Evolutionary conservation across 1,284 basidiomycete species (phyloP).

Genomic region (Fomitopsis pinicola): DNA sequence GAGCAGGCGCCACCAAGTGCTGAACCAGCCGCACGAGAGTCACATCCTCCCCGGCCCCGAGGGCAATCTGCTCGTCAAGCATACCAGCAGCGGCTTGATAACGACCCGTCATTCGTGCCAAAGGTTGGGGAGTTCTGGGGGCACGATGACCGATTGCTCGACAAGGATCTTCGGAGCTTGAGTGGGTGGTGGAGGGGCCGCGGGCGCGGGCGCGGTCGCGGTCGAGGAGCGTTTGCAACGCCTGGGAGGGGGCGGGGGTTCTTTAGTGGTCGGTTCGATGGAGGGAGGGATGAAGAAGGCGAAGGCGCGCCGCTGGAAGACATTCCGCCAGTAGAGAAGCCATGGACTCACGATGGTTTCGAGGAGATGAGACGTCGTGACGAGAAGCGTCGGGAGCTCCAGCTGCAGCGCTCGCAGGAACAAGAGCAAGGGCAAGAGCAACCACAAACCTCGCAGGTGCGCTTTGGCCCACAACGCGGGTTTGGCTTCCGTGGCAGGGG

Average conservation of each 20-base stretch:
- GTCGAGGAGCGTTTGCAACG: constrained; percentile 42
- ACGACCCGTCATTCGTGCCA: constrained; percentile 82
- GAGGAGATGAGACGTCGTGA: constrained; percentile 78
- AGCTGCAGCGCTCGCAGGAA: constrained; percentile 20
- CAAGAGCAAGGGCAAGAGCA: constrained; percentile 22
- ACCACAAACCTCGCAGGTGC: constrained; percentile 18
- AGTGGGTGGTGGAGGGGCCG: constrained; percentile 81
- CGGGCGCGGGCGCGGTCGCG: constrained; percentile 70
- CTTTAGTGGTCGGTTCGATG: constrained; percentile 18
- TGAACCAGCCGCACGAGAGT: constrained; percentile 8
- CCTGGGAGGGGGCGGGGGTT: constrained; percentile 52
- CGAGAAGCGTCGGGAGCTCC: constrained; percentile 43
- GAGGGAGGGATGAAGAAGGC: constrained; percentile 12
- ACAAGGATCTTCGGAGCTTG: constrained; percentile 68
- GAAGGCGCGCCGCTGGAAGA: constrained; percentile 23
- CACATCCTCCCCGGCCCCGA: constrained; percentile 22
- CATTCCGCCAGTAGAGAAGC: constrained; percentile 55
- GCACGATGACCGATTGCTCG: constrained; percentile 81
- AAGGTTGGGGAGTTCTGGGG: constrained; percentile 89
- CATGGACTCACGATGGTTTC: constrained; percentile 81
- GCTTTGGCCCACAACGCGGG: constrained; percentile 29
- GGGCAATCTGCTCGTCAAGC: constrained; percentile 68
- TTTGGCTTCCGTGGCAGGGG: constrained; percentile 34
- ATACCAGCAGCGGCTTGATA: constrained; percentile 72
- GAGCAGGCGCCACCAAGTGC: constrained; percentile 27